A percentile compares a stretch with the other conserved stretches of the same genome.
Evolutionary conservation across 202 grass and related monocot genomes (phyloP).

Genomic region (Zizania palustris): DNA sequence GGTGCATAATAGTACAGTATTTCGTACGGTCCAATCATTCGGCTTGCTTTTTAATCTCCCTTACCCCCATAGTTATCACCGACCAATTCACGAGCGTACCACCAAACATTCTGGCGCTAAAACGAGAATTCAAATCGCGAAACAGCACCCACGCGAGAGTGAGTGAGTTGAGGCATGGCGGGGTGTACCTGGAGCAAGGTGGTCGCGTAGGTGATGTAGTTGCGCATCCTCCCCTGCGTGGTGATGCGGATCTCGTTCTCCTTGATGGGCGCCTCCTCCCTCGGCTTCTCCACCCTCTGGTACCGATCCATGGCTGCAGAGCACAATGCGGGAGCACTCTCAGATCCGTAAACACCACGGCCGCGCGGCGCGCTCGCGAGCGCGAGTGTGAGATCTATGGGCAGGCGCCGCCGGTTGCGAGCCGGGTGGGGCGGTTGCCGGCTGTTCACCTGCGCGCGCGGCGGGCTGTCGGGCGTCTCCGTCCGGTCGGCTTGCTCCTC

Average conservation of each 20-base stretch:
- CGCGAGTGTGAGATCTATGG: not conserved
- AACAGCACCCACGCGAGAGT: not conserved
- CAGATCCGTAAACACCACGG: slow-evolving; percentile 29
- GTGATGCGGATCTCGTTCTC: slow-evolving; percentile 99
- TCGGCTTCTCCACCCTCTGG: slow-evolving; percentile 90
- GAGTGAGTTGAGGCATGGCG: not conserved
- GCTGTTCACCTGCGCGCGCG: slow-evolving; percentile 33
- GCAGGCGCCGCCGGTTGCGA: too few species aligned
- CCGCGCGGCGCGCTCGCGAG: not conserved
- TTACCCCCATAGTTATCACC: not conserved
- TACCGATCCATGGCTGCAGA: slow-evolving; percentile 84
- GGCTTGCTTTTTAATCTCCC: slow-evolving; percentile 13
- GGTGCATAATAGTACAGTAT: not conserved
- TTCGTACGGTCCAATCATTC: slow-evolving; percentile 43
- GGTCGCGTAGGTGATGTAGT: slow-evolving; percentile 97
- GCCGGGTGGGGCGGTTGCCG: not conserved
- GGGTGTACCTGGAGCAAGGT: slow-evolving; percentile 73
- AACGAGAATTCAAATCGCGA: slow-evolving; percentile 18
- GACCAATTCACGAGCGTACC: slow-evolving; percentile 10
- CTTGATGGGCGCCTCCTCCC: slow-evolving; percentile 97
- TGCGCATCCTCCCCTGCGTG: slow-evolving; percentile 97
- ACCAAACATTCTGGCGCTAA: slow-evolving; percentile 33
- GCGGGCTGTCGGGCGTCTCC: not conserved
- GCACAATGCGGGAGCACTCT: slow-evolving; percentile 6
- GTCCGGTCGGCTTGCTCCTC: slow-evolving; percentile 19